These are phyloP conservation scores for Coccomyxa subellipsoidea DNA, from an alignment of 163 green algal species.

Conservation along the genomic window DNA sequence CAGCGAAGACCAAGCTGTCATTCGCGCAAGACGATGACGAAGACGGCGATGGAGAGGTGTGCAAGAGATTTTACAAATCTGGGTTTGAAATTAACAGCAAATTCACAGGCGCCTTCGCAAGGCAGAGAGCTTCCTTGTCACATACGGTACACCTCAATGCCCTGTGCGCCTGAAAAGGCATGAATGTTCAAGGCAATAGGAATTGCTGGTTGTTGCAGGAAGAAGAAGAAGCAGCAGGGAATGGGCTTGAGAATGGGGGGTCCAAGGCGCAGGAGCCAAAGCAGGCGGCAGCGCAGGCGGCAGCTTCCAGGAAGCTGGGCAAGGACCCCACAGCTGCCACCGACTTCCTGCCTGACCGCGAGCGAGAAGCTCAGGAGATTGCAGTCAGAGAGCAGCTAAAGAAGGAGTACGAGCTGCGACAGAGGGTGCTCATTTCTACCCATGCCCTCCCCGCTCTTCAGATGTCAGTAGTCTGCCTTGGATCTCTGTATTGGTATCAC, in stretches of 20 bases:
- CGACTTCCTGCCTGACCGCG: conserved; percentile 90
- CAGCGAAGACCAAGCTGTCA: conserved; percentile 61
- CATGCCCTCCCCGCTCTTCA: neutral
- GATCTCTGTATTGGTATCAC: too few relatives aligned
- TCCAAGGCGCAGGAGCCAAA: neutral
- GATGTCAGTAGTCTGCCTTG: neutral
- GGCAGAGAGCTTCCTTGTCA: too few relatives aligned
- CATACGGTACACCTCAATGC: too few relatives aligned
- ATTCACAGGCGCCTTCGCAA: too few relatives aligned
- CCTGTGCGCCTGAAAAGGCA: too few relatives aligned
- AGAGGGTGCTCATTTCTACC: conserved; percentile 13
- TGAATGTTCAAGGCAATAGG: too few relatives aligned
- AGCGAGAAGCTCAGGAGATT: conserved; percentile 75
- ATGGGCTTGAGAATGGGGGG: neutral
- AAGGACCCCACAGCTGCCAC: conserved; percentile 88
- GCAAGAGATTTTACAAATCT: too few relatives aligned
- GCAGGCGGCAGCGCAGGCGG: neutral
- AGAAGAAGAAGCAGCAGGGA: neutral
- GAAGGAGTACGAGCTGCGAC: conserved; percentile 41
- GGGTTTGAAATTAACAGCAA: too few relatives aligned
- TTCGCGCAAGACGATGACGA: conserved; percentile 59
- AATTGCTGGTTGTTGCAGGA: neutral
- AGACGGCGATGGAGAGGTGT: conserved; percentile 38
- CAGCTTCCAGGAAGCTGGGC: conserved; percentile 49
- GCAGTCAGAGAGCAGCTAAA: conserved; percentile 75